Evolutionary conservation across 176 grass and related monocot genomes (phyloP), one percentile per base, ranked within the genome.

Genomic region (Areca catechu): DNA sequence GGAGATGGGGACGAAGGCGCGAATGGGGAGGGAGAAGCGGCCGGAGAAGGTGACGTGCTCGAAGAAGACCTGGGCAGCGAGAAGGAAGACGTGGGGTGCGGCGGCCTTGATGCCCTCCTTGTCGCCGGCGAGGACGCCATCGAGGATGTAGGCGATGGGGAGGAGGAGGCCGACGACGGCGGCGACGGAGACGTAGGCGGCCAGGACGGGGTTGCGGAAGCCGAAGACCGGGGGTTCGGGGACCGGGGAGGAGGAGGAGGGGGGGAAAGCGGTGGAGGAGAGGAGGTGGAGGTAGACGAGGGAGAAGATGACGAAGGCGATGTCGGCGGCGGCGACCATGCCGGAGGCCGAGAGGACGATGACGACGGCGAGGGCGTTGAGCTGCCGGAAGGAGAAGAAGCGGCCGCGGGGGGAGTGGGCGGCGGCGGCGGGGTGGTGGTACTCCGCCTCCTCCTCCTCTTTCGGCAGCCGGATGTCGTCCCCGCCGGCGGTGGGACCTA

Each of bases 21-120:
- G 62, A 2, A 80, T 69, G 29, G 90, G 90, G 62, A 89, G 77
- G 23, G 90, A 89, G 77, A 95, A 95, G 24, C 61, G 30, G 12
- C 69, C 51, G 0, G 72, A 72, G 49, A 74, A 95, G 16, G 86
- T 78, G 48, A 95, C 4, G 56, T 86, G 82, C 86, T 95, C 86
- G 10, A 85, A 74, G 67, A 95, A 90, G 16, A 84, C 78, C 82
- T 95, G 90, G 28, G 79, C 63, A 43, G 76, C 28, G 51, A 95
- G 80, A 53, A 95, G 90, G 74, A 95, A 95, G 17, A 82, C 71
- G 74, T 95, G 86, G 54, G 90, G 90, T 0, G 79, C 63, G 0
- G 90, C 76, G 19, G 66, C 77, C 37, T 53, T 56, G 22, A 90
- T 64, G 0, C 74, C 77, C 3, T 65, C 49, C 12, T 60, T 81